Conservation (phyloP, 2,329 filamentous ascomycete genomes). For the Aureobasidium vineae region DNA sequence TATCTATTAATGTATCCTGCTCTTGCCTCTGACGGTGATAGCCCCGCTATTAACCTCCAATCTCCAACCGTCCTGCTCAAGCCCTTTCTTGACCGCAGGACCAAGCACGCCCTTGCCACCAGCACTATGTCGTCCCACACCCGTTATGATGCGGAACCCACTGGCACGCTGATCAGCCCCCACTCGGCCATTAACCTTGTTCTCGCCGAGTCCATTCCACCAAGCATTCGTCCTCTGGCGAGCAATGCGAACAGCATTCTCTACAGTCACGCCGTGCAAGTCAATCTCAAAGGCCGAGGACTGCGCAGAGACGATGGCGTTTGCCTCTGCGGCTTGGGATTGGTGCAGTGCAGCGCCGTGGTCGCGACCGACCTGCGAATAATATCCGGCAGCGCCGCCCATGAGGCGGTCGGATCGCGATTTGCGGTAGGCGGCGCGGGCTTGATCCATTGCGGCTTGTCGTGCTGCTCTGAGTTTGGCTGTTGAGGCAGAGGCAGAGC, state of each 20-base stretch:
- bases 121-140: slow-evolving; percentile 72
- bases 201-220: slow-evolving; percentile 73
- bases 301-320: slow-evolving; percentile 66
- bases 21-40: slow-evolving; percentile 64
- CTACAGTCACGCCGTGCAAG: slow-evolving; percentile 78
- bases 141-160: slow-evolving; percentile 75
- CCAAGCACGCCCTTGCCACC: slow-evolving; percentile 74
- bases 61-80: slow-evolving; percentile 80
- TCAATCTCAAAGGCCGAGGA: slow-evolving; percentile 63
- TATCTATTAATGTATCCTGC: neutral
- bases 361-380: slow-evolving; percentile 68
- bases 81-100: slow-evolving; percentile 71
- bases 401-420: slow-evolving; percentile 70
- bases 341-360: slow-evolving; percentile 57
- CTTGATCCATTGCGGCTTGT: slow-evolving; percentile 56
- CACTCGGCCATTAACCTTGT: slow-evolving; percentile 50
- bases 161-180: slow-evolving; percentile 47
- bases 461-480: slow-evolving; percentile 49
- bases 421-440: slow-evolving; percentile 57
- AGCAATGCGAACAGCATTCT: slow-evolving; percentile 77
- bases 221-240: slow-evolving; percentile 64
- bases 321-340: slow-evolving; percentile 65
- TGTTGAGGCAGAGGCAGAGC: slow-evolving; percentile 41
- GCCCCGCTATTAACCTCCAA: slow-evolving; percentile 69
- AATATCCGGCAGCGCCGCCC: slow-evolving; percentile 72